Evolutionary conservation across 768 basidiomycete genomes (phyloP).

Genomic region (Nidula microcarpa): DNA sequence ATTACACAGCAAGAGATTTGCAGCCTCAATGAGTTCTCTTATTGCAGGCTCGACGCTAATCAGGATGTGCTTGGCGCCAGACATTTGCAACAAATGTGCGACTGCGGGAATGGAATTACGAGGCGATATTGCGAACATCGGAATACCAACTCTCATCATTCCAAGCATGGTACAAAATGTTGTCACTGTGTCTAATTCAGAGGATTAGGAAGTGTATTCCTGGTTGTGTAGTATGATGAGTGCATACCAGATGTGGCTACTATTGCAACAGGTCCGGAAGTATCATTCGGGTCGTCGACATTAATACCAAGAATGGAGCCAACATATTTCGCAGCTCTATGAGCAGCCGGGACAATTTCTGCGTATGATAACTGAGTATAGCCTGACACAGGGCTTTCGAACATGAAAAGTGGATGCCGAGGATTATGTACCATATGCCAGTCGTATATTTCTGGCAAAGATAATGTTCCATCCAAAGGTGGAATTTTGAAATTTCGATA

Average conservation of each 20-base stretch:
- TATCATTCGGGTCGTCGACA: neutral
- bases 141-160: constrained; percentile 28
- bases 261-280: constrained; percentile 4
- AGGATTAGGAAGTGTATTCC: too few species aligned
- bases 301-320: constrained; percentile 1
- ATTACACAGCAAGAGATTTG: neutral
- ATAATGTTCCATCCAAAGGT: constrained; percentile 5
- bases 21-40: neutral
- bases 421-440: constrained; percentile 7
- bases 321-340: constrained; percentile 5
- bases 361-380: constrained; percentile 1
- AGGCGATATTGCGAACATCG: constrained; percentile 24
- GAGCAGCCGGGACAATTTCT: constrained; percentile 8
- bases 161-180: constrained; percentile 24
- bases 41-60: constrained; percentile 13
- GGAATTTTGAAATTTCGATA: neutral
- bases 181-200: constrained; percentile 24
- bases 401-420: constrained; percentile 4
- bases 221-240: neutral
- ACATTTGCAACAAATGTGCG: constrained; percentile 30
- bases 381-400: neutral
- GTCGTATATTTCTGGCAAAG: constrained; percentile 8
- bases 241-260: constrained; percentile 4
- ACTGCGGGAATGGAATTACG: constrained; percentile 39
- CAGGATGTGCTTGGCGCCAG: constrained; percentile 10